Evolutionary conservation across 2,329 filamentous ascomycete species (phyloP).

Genomic region (Beauveria scarabaeidicola): DNA sequence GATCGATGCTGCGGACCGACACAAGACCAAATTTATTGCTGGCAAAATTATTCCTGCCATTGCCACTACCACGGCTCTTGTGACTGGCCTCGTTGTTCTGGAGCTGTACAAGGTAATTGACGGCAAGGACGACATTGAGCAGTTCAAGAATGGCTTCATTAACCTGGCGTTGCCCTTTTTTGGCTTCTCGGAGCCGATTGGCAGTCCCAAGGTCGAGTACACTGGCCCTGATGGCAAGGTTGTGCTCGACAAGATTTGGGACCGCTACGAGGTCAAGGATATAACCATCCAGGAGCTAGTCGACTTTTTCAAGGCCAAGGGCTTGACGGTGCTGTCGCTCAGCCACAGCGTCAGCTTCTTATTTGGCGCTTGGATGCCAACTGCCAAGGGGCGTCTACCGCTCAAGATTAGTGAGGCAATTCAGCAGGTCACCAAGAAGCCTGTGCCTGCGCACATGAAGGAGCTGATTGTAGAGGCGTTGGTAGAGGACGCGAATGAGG

Average conservation of each 20-base stretch:
- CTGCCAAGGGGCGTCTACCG: constrained; percentile 38
- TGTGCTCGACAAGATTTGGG: constrained; percentile 92
- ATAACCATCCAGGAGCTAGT: constrained; percentile 79
- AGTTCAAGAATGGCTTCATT: constrained; percentile 99
- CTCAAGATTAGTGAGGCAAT: constrained; percentile 77
- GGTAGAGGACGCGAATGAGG: constrained; percentile 69
- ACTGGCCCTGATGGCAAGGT: constrained; percentile 70
- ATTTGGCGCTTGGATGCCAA: constrained; percentile 87
- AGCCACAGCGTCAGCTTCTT: constrained; percentile 94
- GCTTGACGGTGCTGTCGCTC: constrained; percentile 81
- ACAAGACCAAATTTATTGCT: constrained; percentile 99
- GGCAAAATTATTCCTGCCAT: constrained; percentile 99
- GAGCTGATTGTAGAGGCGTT: constrained; percentile 89
- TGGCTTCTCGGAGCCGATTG: constrained; percentile 94
- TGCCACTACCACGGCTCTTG: constrained; percentile 90
- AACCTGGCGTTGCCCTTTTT: constrained; percentile 96
- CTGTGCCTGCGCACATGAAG: constrained; percentile 75
- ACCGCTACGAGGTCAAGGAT: constrained; percentile 85
- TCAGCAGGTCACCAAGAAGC: constrained; percentile 76
- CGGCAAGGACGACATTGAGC: constrained; percentile 90
- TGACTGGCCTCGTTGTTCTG: constrained; percentile 85
- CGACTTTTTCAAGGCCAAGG: constrained; percentile 70
- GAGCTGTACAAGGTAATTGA: constrained; percentile 97
- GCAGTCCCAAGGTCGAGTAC: constrained; percentile 88
- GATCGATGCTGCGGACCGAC: constrained; percentile 82